phyloP scores from a whole-genome alignment of 2,329 filamentous ascomycete species.

The Exutisphaerella laricina region DNA sequence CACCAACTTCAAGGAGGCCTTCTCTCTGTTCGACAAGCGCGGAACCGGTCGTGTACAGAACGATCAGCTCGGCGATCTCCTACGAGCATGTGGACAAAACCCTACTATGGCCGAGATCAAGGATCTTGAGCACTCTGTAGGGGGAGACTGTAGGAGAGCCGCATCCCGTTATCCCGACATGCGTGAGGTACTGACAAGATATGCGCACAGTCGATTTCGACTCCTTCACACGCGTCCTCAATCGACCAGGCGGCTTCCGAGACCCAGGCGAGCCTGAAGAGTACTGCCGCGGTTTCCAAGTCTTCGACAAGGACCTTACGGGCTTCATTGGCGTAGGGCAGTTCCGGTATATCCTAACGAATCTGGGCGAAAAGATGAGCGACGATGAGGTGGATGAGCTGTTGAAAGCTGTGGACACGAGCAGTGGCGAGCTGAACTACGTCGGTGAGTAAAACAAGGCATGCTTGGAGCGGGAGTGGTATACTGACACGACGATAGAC shows the following conservation, averaged over 20 bases:
- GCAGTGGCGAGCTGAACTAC: conserved; percentile 95
- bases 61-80: conserved; percentile 83
- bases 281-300: conserved; percentile 97
- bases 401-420: conserved; percentile 95
- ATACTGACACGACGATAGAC: conserved; percentile 23
- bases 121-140: conserved; percentile 85
- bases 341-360: conserved; percentile 94
- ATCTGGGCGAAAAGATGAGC: conserved; percentile 98
- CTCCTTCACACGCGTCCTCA: conserved; percentile 91
- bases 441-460: conserved; percentile 57
- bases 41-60: conserved; percentile 86
- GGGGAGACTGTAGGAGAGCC: conserved; percentile 73
- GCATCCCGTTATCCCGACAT: not conserved
- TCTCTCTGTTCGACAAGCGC: conserved; percentile 99
- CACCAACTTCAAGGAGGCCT: conserved; percentile 99
- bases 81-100: conserved; percentile 96
- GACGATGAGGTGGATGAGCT: conserved; percentile 99
- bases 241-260: conserved; percentile 95
- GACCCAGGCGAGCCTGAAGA: conserved; percentile 96
- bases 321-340: conserved; percentile 97
- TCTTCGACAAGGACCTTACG: conserved; percentile 98
- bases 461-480: not conserved
- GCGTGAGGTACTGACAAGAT: conserved; percentile 6
- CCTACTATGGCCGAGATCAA: conserved; percentile 88
- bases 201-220: conserved; percentile 82